Base-by-base conservation (phyloP, 2,329 filamentous ascomycete genomes). In the Aspergillus carbonarius region DNA sequence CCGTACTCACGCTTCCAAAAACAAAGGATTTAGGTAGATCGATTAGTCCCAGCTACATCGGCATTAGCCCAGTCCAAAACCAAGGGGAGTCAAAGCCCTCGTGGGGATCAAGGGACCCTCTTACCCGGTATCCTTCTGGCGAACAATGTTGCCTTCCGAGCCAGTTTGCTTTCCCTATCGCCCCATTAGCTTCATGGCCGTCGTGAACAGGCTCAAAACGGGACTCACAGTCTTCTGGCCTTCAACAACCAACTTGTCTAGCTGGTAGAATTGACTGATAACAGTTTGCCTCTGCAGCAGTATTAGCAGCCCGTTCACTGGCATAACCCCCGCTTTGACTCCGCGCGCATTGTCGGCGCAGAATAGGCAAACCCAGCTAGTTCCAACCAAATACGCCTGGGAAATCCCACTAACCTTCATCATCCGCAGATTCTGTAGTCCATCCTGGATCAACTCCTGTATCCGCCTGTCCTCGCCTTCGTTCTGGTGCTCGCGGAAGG, bases 231-330 rank as follows among this genome's bases (percentile, higher is more conserved):
- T 86, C 75, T 91, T 88, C 59, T 91, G 89, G 17, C 90, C 90
- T 77, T 99, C 95, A 0, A 99, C 91, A 13, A 99, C 95, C 76
- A 99, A 83, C 71, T 87, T 84, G 72, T 98, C 93, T 62, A 96
- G 77, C 78, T 97, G 90, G 80, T 91, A 98, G 79, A 98, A 98
- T 74, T 96, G 91, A 73, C 92, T 96, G 71, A 99, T 86, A 52
- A 95, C 84, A 10, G 93, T 96, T 89, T 98, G 95, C 74, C 95
- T 88, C 95, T 98, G 80, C 68, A 60, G 30, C 25, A n/a, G 42
- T 9, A 53, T 12, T 48, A 48, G 44, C 44, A 48, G 23, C 23
- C 17, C 44, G 15, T 48, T 27, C 13, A 27, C 23, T 15, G 23
- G 20, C 42, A 25, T 27, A 17, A 48, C 44, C 44, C 44, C 44